Percentiles rank a stretch among this genome's conserved stretches.
Conservation (phyloP, 768 basidiomycete genomes). For the Suillus subaureus region DNA sequence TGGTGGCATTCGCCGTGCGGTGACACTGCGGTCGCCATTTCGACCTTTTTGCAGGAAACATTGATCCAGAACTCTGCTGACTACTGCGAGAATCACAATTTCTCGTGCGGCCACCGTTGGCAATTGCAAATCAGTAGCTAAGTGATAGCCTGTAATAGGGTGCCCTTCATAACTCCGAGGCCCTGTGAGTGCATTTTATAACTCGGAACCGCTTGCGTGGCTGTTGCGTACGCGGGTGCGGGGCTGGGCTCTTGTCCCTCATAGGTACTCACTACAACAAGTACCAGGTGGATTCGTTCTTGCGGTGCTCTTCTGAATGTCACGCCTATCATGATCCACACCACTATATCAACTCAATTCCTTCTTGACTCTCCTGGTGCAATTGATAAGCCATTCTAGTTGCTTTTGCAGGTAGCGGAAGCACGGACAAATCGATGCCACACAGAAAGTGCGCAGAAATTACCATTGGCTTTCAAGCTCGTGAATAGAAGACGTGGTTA, state of each 20-base stretch:
- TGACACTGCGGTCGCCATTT: not conserved
- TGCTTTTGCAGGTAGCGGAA: not conserved
- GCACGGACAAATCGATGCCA: not conserved
- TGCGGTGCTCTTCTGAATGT: not conserved
- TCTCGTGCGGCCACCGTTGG: not conserved
- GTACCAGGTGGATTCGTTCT: not conserved
- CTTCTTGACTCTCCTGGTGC: not conserved
- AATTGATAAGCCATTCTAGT: not conserved
- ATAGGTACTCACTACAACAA: not conserved
- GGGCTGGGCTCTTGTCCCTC: not conserved
- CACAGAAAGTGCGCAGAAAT: not conserved
- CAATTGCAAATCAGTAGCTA: not conserved
- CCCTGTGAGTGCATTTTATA: not conserved
- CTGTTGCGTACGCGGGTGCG: not conserved
- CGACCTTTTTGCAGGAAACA: not conserved
- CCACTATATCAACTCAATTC: not conserved
- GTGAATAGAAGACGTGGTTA: not conserved
- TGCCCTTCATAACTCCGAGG: not conserved
- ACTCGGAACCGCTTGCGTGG: not conserved
- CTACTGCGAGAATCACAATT: not conserved
- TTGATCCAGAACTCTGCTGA: not conserved
- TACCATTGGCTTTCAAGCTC: not conserved
- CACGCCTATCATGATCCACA: not conserved
- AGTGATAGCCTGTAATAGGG: not conserved
- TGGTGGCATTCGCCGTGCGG: not conserved